Conservation (phyloP, 495 filamentous ascomycete species). For the Hypoxylon lienhwacheense region DNA sequence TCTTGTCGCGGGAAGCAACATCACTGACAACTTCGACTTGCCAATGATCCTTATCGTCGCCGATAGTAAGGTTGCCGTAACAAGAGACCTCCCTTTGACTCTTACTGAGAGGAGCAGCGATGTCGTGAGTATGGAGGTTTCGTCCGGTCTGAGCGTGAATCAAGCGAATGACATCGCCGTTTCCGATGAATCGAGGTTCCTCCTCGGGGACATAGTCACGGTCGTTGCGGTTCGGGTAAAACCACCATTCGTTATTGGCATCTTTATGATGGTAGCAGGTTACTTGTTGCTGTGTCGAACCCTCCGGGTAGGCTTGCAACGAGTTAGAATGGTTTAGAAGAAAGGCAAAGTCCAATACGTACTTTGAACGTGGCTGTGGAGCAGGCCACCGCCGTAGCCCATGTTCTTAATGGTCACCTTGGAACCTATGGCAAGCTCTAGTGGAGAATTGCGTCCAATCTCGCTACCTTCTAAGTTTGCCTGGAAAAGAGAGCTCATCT, state of each 20-base stretch:
- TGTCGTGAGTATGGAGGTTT: conserved; percentile 90
- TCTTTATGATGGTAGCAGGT: conserved; percentile 99
- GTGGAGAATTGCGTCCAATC: conserved; percentile 87
- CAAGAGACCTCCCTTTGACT: conserved; percentile 87
- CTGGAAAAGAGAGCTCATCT: conserved; percentile 99
- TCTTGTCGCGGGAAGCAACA: conserved; percentile 80
- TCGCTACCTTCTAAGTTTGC: conserved; percentile 92
- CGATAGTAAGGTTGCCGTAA: conserved; percentile 95
- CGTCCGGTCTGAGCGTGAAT: conserved; percentile 96
- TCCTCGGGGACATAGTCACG: conserved; percentile 70
- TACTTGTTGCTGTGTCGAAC: conserved; percentile 91
- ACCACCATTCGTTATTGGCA: conserved; percentile 99
- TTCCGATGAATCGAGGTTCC: conserved; percentile 69
- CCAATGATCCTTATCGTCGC: conserved; percentile 99
- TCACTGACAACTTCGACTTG: conserved; percentile 88
- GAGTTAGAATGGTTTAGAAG: conserved; percentile 10
- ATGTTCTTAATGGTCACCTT: conserved; percentile 96
- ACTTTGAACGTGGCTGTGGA: conserved; percentile 91
- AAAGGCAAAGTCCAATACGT: conserved; percentile 7
- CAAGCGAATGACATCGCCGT: conserved; percentile 79
- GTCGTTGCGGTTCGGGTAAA: conserved; percentile 85
- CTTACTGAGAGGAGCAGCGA: conserved; percentile 87
- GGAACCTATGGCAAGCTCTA: conserved; percentile 88
- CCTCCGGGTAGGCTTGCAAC: conserved; percentile 77
- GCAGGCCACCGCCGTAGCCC: conserved; percentile 97